A percentile compares a stretch with the other conserved stretches of the same genome.
These are phyloP conservation scores for Jacaranda copaia DNA, from an alignment of 257 asterid genomes.

Conservation along the genomic window DNA sequence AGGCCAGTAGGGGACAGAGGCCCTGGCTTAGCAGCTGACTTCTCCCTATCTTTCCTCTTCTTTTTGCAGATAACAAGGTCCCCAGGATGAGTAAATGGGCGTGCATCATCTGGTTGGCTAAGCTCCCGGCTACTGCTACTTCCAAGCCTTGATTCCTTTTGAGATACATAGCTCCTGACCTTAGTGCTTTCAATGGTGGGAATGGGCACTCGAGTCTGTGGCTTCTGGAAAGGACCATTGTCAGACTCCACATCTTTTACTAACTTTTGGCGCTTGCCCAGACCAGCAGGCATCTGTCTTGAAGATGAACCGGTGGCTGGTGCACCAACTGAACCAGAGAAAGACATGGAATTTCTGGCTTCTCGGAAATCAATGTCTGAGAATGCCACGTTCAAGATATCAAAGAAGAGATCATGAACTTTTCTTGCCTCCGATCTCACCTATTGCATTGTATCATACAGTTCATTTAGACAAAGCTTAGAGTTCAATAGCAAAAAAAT, in stretches of 20 bases:
- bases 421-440: constrained; percentile 91
- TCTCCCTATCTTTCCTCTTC: constrained; percentile 96
- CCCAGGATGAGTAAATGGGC: constrained; percentile 82
- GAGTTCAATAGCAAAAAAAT: neutral
- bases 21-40: constrained; percentile 55
- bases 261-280: constrained; percentile 65
- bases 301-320: constrained; percentile 66
- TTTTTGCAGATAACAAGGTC: constrained; percentile 93
- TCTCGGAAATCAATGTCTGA: constrained; percentile 88
- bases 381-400: constrained; percentile 79
- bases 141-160: constrained; percentile 59
- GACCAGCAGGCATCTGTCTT: constrained; percentile 57
- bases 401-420: constrained; percentile 97
- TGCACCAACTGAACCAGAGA: constrained; percentile 53
- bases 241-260: constrained; percentile 64
- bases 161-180: constrained; percentile 48
- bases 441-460: constrained; percentile 50
- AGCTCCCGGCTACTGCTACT: constrained; percentile 43
- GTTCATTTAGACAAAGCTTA: constrained; percentile 22
- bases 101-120: constrained; percentile 56
- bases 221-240: constrained; percentile 64
- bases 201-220: constrained; percentile 59
- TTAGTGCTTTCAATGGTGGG: constrained; percentile 57
- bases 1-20: constrained; percentile 79
- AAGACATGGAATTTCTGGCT: constrained; percentile 73